phyloP scores from a whole-genome alignment of 208 protist species.

The Willaertia magna region DNA sequence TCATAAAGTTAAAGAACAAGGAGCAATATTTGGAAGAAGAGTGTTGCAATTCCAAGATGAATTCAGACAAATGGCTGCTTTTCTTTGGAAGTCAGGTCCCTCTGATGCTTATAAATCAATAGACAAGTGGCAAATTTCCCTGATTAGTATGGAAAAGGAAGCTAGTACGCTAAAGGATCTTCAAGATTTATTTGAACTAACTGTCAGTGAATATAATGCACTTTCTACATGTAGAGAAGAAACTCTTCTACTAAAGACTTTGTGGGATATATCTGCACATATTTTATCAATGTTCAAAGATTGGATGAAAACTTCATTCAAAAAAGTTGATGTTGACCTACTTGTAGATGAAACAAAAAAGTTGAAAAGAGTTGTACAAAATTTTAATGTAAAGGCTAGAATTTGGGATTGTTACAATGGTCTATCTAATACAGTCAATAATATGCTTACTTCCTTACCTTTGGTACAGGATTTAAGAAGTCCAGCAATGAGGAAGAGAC shows the following conservation, averaged over 20 bases:
- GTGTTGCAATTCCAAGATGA: conserved; percentile 46
- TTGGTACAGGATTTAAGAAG: conserved; percentile 75
- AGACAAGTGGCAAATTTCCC: conserved; percentile 53
- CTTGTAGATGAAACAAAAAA: conserved; percentile 84
- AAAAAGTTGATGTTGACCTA: conserved; percentile 66
- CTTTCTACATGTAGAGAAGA: conserved; percentile 75
- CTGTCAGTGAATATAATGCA: conserved; percentile 70
- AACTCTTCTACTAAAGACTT: conserved; percentile 70
- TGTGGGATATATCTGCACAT: conserved; percentile 80
- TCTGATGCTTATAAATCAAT: conserved; percentile 61
- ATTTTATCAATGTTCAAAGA: conserved; percentile 74
- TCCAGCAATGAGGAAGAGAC: conserved; percentile 80
- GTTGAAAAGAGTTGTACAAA: conserved; percentile 73
- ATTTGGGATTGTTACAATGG: conserved; percentile 77
- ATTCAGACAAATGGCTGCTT: conserved; percentile 52
- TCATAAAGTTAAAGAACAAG: conserved; percentile 36
- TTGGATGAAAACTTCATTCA: conserved; percentile 82
- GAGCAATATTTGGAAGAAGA: conserved; percentile 22
- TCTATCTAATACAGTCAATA: conserved; percentile 75
- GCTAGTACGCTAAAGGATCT: conserved; percentile 68
- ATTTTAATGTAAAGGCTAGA: conserved; percentile 73
- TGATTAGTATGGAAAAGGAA: conserved; percentile 65
- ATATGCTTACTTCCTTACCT: conserved; percentile 79
- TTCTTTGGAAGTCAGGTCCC: conserved; percentile 59
- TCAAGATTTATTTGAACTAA: conserved; percentile 84